Evolutionary conservation across 495 filamentous ascomycete species (phyloP).

Genomic region (Polyplosphaeria fusca): DNA sequence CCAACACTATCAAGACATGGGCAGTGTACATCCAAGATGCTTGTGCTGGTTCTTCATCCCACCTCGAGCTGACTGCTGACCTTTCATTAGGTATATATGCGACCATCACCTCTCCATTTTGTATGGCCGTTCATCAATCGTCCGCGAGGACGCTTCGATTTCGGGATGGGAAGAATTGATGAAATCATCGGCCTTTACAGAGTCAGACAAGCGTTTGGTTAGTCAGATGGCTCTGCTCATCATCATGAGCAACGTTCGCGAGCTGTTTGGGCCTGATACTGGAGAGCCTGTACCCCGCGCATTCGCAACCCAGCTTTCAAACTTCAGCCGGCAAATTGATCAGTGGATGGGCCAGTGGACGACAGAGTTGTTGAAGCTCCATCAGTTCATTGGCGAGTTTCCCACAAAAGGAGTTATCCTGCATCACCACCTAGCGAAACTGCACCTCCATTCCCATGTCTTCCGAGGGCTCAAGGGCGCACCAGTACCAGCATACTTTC

Average conservation of each 20-base stretch:
- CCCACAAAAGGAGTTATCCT: constrained; percentile 53
- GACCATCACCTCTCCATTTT: constrained; percentile 57
- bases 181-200: constrained; percentile 36
- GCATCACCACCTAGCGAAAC: constrained; percentile 52
- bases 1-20: no score
- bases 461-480: constrained; percentile 43
- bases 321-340: constrained; percentile 46
- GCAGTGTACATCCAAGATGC: no score
- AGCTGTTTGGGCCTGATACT: constrained; percentile 42
- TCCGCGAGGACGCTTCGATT: constrained; percentile 43
- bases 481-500: constrained; percentile 41
- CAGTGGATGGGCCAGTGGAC: constrained; percentile 45
- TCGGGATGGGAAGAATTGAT: constrained; percentile 42
- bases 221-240: constrained; percentile 44
- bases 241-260: constrained; percentile 44
- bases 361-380: constrained; percentile 31
- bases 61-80: no score
- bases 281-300: constrained; percentile 43
- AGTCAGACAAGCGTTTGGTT: constrained; percentile 42
- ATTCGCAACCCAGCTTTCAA: constrained; percentile 37
- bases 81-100: no score
- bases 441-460: constrained; percentile 47
- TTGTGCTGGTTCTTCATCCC: no score
- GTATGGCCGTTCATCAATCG: constrained; percentile 55
- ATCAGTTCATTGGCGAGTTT: constrained; percentile 47